A percentile compares a stretch with the other conserved stretches of the same genome.
These are phyloP conservation scores for Phytophthora brassicae DNA, from an alignment of 352 stramenopile genomes.

Conservation along the genomic window DNA sequence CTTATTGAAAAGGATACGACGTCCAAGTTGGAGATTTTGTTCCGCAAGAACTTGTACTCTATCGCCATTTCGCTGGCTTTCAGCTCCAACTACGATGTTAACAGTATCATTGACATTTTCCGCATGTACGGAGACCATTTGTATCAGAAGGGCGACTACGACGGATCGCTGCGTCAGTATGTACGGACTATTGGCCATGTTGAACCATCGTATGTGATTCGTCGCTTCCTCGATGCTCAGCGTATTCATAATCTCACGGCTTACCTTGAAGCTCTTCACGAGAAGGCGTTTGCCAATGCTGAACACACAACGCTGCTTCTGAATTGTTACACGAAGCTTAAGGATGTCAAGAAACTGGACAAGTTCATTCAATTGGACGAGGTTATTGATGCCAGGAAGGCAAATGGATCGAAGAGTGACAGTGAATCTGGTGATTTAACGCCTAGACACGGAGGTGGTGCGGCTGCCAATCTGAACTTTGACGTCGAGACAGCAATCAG, in stretches of 20 bases:
- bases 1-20: conserved; percentile 94
- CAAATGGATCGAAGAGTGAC: conserved; percentile 28
- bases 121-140: conserved; percentile 98
- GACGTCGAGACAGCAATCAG: conserved; percentile 93
- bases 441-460: conserved; percentile 22
- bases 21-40: conserved; percentile 96
- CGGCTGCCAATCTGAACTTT: conserved; percentile 71
- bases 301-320: conserved; percentile 94
- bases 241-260: conserved; percentile 96
- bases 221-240: conserved; percentile 96
- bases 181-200: conserved; percentile 96
- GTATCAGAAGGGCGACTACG: conserved; percentile 97
- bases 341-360: conserved; percentile 93
- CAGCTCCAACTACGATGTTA: conserved; percentile 93
- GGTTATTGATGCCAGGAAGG: conserved; percentile 52
- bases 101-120: conserved; percentile 96
- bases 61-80: conserved; percentile 97
- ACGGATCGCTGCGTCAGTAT: conserved; percentile 96
- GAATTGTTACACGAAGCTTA: conserved; percentile 95
- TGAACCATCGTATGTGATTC: conserved; percentile 98
- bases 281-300: conserved; percentile 88
- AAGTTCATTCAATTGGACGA: conserved; percentile 91
- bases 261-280: conserved; percentile 95
- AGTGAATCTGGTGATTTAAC: conserved; percentile 25
- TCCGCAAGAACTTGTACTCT: conserved; percentile 97